Base-by-base conservation (phyloP, 345 rosid genomes). In the Eucalyptus paniculata region DNA sequence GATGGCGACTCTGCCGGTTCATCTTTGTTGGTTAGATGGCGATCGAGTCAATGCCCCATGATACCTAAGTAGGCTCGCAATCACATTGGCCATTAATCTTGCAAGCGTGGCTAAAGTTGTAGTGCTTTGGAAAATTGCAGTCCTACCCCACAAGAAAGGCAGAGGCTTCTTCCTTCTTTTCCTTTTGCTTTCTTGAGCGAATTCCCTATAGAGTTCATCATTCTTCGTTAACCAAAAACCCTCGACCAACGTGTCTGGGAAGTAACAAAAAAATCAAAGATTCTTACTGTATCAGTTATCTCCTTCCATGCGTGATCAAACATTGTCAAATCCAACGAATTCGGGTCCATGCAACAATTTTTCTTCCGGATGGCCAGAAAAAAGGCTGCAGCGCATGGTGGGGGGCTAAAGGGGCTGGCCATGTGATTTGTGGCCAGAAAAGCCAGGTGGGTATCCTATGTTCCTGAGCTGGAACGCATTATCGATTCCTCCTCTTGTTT, bases 391-490 rank as follows among this genome's bases (percentile, higher is more conserved):
- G 85, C 13, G 47, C 85, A 21, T 21, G 30, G 30, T 40, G 85
- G 85, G 82, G 81, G 47, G 15, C 16, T 77, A 77, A 77, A 77
- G 85, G 45, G 47, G 85, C 85, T 40, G 49, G 91, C 95, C 95
- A 94, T 91, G 94, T 94, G 94, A 91, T 34, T 40, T 21, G 91
- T 53, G 32, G 62, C 32, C 58, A 56, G 19, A 19, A 69, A 50
- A 32, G 34, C 62, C 83, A 88, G 34, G 26, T 58, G 58, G 87
- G 58, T 15, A 89, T 60, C 93, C 89, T 34, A 88, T 83, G 89
- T 62, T 14, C 24, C 15, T 91, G 94, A 91, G 95, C 90, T 94
- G 95, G 89, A 90, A 9, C 32, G 86, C 94, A 92, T 89, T 30
- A 89, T 51, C 16, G 21, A 24, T 37, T 7, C 9, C 9, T 44